These are phyloP conservation scores for Phytophthora chlamydospora DNA, from an alignment of 352 stramenopile species.

Conservation along the genomic window DNA sequence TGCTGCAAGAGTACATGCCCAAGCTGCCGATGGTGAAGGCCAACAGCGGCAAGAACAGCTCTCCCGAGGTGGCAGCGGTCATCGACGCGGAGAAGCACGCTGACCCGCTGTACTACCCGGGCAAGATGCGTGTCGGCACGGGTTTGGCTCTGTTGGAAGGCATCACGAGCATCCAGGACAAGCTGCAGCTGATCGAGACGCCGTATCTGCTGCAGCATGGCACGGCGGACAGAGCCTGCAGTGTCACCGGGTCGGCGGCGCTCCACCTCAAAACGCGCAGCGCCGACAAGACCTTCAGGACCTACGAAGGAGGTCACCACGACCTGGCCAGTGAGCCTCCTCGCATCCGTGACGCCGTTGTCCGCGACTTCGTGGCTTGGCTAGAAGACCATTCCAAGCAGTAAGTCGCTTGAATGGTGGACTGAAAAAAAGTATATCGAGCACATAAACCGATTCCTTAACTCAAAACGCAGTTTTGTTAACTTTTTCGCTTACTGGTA, in stretches of 20 bases:
- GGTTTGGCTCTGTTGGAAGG: slow-evolving; percentile 73
- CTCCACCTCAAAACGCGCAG: slow-evolving; percentile 63
- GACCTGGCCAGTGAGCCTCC: slow-evolving; percentile 80
- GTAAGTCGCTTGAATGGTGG: slow-evolving; percentile 8
- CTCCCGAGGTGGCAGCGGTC: slow-evolving; percentile 55
- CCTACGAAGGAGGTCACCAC: slow-evolving; percentile 62
- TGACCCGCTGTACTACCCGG: slow-evolving; percentile 79
- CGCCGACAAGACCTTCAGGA: slow-evolving; percentile 74
- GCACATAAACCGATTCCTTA: background rate
- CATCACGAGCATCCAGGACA: slow-evolving; percentile 58
- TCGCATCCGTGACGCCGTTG: slow-evolving; percentile 61
- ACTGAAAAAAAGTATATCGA: slow-evolving; percentile 6
- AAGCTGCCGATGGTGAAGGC: slow-evolving; percentile 70
- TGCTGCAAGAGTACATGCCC: slow-evolving; percentile 60
- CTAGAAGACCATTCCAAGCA: slow-evolving; percentile 49
- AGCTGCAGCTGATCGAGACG: slow-evolving; percentile 64
- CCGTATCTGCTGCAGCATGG: slow-evolving; percentile 85
- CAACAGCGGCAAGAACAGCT: slow-evolving; percentile 70
- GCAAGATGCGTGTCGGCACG: slow-evolving; percentile 74
- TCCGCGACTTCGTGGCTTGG: slow-evolving; percentile 76
- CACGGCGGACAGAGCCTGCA: slow-evolving; percentile 68
- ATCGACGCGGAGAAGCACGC: slow-evolving; percentile 59
- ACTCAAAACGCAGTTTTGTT: slow-evolving; percentile 15
- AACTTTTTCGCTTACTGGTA: slow-evolving; percentile 5
- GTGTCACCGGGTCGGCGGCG: slow-evolving; percentile 66